phyloP scores from a whole-genome alignment of 257 asterid genomes.

The Pogostemon cablin region DNA sequence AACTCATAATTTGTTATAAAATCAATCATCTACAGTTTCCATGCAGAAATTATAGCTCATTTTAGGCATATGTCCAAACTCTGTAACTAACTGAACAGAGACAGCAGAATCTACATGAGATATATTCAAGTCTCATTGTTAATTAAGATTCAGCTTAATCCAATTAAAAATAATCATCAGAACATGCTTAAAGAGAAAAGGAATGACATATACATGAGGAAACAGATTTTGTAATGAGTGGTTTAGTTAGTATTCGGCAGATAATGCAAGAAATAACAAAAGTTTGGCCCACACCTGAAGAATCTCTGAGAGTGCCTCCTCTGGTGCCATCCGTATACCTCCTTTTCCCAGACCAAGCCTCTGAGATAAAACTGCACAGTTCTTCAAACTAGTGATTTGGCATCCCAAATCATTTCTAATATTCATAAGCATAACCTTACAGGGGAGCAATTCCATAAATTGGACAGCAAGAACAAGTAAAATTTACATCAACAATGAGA shows the following conservation, averaged over 20 bases:
- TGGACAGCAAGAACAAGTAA: neutral
- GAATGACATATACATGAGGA: neutral
- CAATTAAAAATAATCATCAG: neutral
- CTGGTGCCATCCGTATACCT: conserved; percentile 95
- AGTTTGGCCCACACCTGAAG: conserved; percentile 61
- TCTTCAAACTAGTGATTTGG: conserved; percentile 19
- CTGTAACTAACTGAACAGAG: neutral
- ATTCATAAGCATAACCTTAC: neutral
- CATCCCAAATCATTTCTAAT: conserved; percentile 16
- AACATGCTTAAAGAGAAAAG: neutral
- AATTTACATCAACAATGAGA: neutral
- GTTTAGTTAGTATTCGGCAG: neutral
- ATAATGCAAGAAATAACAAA: conserved; percentile 16
- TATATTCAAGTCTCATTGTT: neutral
- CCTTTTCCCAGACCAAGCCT: conserved; percentile 99
- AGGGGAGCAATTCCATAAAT: neutral
- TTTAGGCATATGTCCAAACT: no score
- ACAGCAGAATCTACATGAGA: neutral
- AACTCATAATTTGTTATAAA: no score
- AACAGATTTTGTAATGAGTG: neutral
- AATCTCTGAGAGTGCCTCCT: conserved; percentile 75
- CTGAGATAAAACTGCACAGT: conserved; percentile 75
- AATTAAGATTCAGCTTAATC: neutral
- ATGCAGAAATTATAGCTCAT: no score
- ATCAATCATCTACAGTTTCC: no score